Base-by-base conservation (phyloP, 345 rosid species). In the Lepidium aucheri region DNA sequence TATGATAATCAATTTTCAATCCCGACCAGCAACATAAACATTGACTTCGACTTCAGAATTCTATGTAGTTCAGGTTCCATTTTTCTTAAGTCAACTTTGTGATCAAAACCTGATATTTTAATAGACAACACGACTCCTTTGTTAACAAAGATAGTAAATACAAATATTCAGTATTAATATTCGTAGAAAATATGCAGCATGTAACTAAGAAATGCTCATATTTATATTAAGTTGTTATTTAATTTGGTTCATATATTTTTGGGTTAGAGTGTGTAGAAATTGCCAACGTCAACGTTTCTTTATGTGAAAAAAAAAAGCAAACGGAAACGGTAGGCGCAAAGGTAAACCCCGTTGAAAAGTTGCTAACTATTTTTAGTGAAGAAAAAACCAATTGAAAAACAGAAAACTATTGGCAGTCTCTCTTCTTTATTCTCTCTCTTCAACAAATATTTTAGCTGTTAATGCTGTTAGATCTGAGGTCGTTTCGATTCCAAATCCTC, bases 241-340 rank as follows among this genome's bases (percentile, higher is more conserved):
- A 3, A 33, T 30, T 12, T 30, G 3, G 41, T 44, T 36, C 8
- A 35, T 61, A 6, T 36, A 7, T 56, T 12, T 18, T 20, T 30
- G 36, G 52, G 46, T 33, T 32, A 14, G 12, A 41, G 26, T 16
- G 12, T 53, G 41, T 34, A 41, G 10, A 50, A 30, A 39, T 43
- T 53, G 17, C 56, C 57, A 45, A 71, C 53, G 65, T 65, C 58
- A 70, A 40, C 70, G 59, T 56, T 58, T 58, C 40, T 58, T 65
- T 51, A 46, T 12, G 39, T 32, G 26, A 10, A 61, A 54, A 53
- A 17, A 39, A 40, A 62, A 54, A 36, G 47, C 10, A 64, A 60
- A 74, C 58, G 68, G 73, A 44, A 74, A 74, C 59, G 73, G 77
- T 67, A 67, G 73, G 68, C 68, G 73, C 46, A 67, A 38, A 72